Evolutionary conservation across 2,329 filamentous ascomycete species (phyloP), one percentile per base, ranked within the genome.

Genomic region (Coniochaeta sp.): DNA sequence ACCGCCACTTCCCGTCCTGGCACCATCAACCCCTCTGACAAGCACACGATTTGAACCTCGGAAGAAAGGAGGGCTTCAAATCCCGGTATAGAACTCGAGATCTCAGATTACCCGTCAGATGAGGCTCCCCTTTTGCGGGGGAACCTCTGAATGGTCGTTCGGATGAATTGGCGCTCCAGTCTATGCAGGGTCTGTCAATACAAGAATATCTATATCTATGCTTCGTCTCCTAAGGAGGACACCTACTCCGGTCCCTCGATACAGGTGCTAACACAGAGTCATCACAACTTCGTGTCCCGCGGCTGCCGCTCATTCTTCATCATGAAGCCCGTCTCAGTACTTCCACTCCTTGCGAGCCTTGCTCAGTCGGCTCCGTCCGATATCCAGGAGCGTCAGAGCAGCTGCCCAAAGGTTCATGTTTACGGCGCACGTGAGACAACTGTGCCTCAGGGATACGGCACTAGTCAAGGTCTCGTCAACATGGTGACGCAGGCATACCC

Each of bases 341-440:
- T 58, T 16, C 56, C 56, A 1, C 22, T 58, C 61, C 57, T 47
- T 26, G 63, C 60, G 17, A 62, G 52, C n/a, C 64, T 64, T 6
- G 38, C 56, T 12, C 26, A 34, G 26, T 26, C 56, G 11, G 38
- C 34, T 6, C 56, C 65, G n/a, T 50, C 56, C 31, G 63, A 60
- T 52, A 57, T 72, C 40, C 67, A 66, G 44, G 66, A 67, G 59
- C 70, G 71, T 28, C 68, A 71, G 61, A 68, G 66, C 58, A 68
- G 65, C 58, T 82, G 79, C 64, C 79, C 79, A 2, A 63, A 67
- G 16, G 70, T 82, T 56, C 79, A 81, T 63, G 69, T 81, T 60
- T 81, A 81, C 60, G 80, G 79, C 22, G 80, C 80, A 6, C 76
- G 79, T 31, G 79, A 81, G 67, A 82, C 79, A 5, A 80, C 77